Base-by-base conservation (phyloP, 2,329 filamentous ascomycete genomes). In the Sphaerulina vaccinii region DNA sequence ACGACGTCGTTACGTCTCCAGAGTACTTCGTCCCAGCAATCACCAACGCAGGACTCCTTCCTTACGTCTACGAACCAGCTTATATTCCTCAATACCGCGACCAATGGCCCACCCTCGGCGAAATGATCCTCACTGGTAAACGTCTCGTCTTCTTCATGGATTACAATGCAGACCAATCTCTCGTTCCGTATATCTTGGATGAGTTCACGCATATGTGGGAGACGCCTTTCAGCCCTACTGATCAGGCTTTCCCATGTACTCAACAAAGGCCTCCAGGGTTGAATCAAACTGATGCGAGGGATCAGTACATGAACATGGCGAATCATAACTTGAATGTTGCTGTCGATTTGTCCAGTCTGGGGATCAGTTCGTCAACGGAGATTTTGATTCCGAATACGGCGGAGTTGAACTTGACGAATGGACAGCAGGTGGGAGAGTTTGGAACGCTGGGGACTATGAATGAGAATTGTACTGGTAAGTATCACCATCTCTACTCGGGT, bases 251-350 rank as follows among this genome's bases (percentile, higher is more conserved):
- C 68, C 90, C 90, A 0, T 96, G 91, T 73, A 84, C 75, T 0
- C 77, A 85, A 32, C 82, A 96, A 66, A 84, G 91, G 0, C 90
- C 91, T 0, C 88, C 88, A 0, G 74, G 80, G 37, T 73, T 95
- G 51, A 64, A 68, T 0, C 71, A 77, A 2, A 76, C 81, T 6
- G 79, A 81, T 2, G 67, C 69, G 13, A 66, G 67, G 0, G 73
- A 75, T 52, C 75, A 84, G 23, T 79, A 84, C 37, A 77, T 95
- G 71, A 95, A 91, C 68, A 79, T 96, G 65, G 81, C 87, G 64
- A 96, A 96, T 71, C 91, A 96, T 74, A 96, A 96, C 67, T 79
- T 96, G 52, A 96, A 96, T 68, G 79, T 86, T 53, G 79, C 90
- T 59, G 80, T 95, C 56, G 79, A 80, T 47, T 71, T 95, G 29